phyloP scores from a whole-genome alignment of 345 rosid species.

The Stellera chamaejasme region DNA sequence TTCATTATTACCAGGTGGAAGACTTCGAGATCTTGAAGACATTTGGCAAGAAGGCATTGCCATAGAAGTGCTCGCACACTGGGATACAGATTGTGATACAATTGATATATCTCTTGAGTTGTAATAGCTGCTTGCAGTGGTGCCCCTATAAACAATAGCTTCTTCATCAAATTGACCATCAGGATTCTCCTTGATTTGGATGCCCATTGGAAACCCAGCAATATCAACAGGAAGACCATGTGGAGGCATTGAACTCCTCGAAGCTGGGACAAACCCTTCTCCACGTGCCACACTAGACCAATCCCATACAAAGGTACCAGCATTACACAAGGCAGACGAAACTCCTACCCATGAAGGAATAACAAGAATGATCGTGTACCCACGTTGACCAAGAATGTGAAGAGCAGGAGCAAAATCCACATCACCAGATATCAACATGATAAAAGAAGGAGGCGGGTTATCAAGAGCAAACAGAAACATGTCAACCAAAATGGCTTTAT shows the following conservation, averaged over 20 bases:
- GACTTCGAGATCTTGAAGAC: conserved; percentile 42
- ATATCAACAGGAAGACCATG: conserved; percentile 25
- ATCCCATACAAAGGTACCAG: conserved; percentile 95
- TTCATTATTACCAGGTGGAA: conserved; percentile 50
- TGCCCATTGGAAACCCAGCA: no score
- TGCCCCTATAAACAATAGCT: conserved; percentile 57
- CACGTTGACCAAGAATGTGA: conserved; percentile 93
- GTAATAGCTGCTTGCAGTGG: conserved; percentile 39
- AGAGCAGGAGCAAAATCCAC: conserved; percentile 96
- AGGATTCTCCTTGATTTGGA: conserved; percentile 28
- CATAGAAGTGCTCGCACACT: conserved; percentile 29
- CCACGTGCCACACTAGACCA: conserved; percentile 97
- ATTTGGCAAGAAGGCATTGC: conserved; percentile 29
- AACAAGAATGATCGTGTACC: conserved; percentile 73
- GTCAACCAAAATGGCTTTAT: conserved; percentile 90
- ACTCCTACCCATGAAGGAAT: conserved; percentile 83
- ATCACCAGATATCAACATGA: conserved; percentile 90
- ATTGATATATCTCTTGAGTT: conserved; percentile 51
- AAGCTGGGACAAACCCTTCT: conserved; percentile 69
- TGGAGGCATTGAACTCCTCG: conserved; percentile 35
- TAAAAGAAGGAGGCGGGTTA: conserved; percentile 77
- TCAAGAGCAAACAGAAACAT: conserved; percentile 96
- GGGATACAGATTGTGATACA: conserved; percentile 47
- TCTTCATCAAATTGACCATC: conserved; percentile 67
- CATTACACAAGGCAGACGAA: conserved; percentile 79